These are phyloP conservation scores for Caloboletus firmus DNA, from an alignment of 1,284 basidiomycete genomes.

Conservation along the genomic window DNA sequence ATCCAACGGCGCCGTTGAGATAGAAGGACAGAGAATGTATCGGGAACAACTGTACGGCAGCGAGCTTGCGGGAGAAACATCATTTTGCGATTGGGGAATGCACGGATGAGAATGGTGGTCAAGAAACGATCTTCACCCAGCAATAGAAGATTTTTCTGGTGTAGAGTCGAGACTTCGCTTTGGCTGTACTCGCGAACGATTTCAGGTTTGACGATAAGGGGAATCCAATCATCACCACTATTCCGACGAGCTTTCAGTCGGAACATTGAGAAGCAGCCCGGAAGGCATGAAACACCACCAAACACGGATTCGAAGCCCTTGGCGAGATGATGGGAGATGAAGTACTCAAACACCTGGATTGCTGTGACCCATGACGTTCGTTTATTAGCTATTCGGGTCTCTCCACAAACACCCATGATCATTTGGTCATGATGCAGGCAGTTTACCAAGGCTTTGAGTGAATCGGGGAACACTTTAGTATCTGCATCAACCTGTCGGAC, in stretches of 20 bases:
- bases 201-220: slow-evolving; percentile 95
- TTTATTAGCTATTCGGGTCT: slow-evolving; percentile 98
- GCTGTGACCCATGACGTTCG: slow-evolving; percentile 96
- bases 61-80: slow-evolving; percentile 97
- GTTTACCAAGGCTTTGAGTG: slow-evolving; percentile 86
- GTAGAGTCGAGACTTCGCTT: slow-evolving; percentile 88
- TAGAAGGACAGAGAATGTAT: slow-evolving; percentile 90
- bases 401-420: slow-evolving; percentile 99
- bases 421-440: slow-evolving; percentile 98
- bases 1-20: slow-evolving; percentile 99
- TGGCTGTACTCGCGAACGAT: slow-evolving; percentile 98
- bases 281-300: slow-evolving; percentile 98
- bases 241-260: slow-evolving; percentile 90
- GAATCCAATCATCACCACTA: slow-evolving; percentile 94
- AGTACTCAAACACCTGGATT: slow-evolving; percentile 99
- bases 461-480: slow-evolving; percentile 88
- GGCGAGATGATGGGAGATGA: slow-evolving; percentile 97
- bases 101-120: slow-evolving; percentile 90
- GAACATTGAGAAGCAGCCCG: slow-evolving; percentile 99
- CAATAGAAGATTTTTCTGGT: slow-evolving; percentile 96
- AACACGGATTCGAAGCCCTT: slow-evolving; percentile 99
- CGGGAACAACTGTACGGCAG: slow-evolving; percentile 95
- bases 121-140: slow-evolving; percentile 99
- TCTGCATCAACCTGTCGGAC: slow-evolving; percentile 89
- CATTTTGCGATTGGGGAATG: slow-evolving; percentile 99